phyloP scores from a whole-genome alignment of 805 yeast genomes.

The Teunomyces barrocoloradensis region DNA sequence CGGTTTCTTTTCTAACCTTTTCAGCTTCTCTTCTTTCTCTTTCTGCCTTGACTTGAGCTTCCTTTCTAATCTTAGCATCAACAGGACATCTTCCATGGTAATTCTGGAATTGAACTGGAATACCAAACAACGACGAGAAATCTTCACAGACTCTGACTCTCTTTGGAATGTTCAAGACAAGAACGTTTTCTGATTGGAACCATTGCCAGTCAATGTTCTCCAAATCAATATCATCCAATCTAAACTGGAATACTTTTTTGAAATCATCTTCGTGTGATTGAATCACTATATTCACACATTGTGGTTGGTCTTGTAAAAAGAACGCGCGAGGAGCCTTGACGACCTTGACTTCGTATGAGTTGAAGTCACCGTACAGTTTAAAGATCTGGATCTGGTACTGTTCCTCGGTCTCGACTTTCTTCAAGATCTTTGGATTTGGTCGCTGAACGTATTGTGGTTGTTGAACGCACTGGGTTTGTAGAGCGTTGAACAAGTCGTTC shows the following conservation, averaged over 20 bases:
- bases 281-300: conserved; percentile 17
- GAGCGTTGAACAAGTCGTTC: conserved; percentile 28
- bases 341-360: conserved; percentile 15
- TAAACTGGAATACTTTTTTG: conserved; percentile 30
- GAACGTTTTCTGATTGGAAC: conserved; percentile 25
- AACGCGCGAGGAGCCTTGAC: conserved; percentile 10
- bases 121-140: conserved; percentile 8
- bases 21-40: conserved; percentile 2
- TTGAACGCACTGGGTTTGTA: conserved; percentile 3
- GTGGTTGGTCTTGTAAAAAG: conserved; percentile 1
- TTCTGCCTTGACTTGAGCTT: conserved; percentile 9
- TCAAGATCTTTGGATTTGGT: conserved; percentile 29
- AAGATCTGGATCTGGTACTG: conserved; percentile 35
- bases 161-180: conserved; percentile 38
- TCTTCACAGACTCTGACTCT: conserved; percentile 14
- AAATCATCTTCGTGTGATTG: conserved; percentile 27
- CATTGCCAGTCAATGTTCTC: conserved; percentile 35
- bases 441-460: conserved; percentile 4
- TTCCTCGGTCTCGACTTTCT: conserved; percentile 34
- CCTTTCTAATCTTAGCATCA: conserved; percentile 5
- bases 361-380: conserved; percentile 32
- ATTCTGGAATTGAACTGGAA: conserved; percentile 2
- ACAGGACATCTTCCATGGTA: conserved; percentile 2
- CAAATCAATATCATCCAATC: conserved; percentile 28
- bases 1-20: conserved; percentile 8